phyloP scores from a whole-genome alignment of 495 filamentous ascomycete genomes.

The Aspergillus homomorphus region DNA sequence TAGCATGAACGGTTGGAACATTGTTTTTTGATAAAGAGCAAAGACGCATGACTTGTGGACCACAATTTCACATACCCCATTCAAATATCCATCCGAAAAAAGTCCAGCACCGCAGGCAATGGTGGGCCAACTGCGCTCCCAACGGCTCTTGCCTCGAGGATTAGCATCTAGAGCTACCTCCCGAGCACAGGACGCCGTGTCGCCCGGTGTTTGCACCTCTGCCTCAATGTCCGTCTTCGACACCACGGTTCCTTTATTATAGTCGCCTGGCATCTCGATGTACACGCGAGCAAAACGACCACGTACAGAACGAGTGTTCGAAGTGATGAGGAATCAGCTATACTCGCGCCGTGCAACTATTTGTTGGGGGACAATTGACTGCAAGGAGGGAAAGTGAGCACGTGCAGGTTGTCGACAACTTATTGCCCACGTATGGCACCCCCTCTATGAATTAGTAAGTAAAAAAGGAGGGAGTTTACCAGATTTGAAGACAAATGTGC shows the following conservation, averaged over 20 bases:
- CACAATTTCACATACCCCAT: constrained; percentile 52
- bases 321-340: not conserved
- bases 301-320: not conserved
- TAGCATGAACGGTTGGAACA: constrained; percentile 4
- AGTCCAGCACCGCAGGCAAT: constrained; percentile 86
- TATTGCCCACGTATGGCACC: too few relatives aligned
- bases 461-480: not conserved
- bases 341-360: not conserved
- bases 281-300: not conserved
- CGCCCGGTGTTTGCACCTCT: constrained; percentile 21
- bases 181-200: not conserved
- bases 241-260: not conserved
- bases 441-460: not conserved
- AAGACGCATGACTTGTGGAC: too few relatives aligned
- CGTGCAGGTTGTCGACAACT: not conserved
- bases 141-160: constrained; percentile 39
- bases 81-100: constrained; percentile 89
- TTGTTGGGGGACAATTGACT: not conserved
- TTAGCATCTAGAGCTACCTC: not conserved
- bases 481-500: not conserved
- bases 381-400: not conserved
- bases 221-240: not conserved
- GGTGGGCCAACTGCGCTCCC: constrained; percentile 62
- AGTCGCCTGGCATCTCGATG: not conserved
- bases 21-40: not conserved